Base-by-base conservation (phyloP, 2,329 filamentous ascomycete genomes). In the Fusarium praegraminearum region DNA sequence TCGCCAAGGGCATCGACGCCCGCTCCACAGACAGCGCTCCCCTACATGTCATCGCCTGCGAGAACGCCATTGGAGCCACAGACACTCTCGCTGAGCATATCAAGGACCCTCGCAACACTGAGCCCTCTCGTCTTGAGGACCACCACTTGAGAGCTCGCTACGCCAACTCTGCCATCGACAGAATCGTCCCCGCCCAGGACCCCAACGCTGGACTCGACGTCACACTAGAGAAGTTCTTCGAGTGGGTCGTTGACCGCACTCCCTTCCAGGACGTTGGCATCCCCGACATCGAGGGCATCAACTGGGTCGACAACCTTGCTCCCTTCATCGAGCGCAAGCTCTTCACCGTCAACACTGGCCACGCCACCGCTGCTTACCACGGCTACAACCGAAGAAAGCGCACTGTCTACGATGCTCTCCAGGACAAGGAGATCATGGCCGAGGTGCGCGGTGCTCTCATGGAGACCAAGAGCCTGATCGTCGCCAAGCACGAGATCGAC, bases 261-360 rank as follows among this genome's bases (percentile, higher is more conserved):
- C 95, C 95, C 3, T 98, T 98, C 81, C 86, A 90, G 70, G 88
- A 90, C 69, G 83, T 87, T 67, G 80, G 80, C 33, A 78, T 80
- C 20, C 94, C 94, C 8, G 82, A 88, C 20, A 95, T 99, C 76
- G 82, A 96, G 72, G 95, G 94, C 64, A 91, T 98, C 79, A 92
- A 97, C 83, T 98, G 93, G 89, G 96, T 98, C 63, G 90, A 93
- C 70, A 87, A 98, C 83, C 89, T 99, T 32, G 87, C 90, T 78
- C 96, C 96, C 61, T 99, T 95, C 84, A 98, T 99, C 76, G 96
- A 99, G 89, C 94, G 96, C 81, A 99, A 99, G 88, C 90, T 99
- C 71, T 99, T 94, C 87, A 99, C 96, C 24, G 95, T 99, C 87
- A 99, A 99, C 88, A 99, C 96, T 24, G 92, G 94, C 58, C 96